Base-by-base conservation (phyloP, 2,329 filamentous ascomycete genomes). In the Ceratocystis cubensis region DNA sequence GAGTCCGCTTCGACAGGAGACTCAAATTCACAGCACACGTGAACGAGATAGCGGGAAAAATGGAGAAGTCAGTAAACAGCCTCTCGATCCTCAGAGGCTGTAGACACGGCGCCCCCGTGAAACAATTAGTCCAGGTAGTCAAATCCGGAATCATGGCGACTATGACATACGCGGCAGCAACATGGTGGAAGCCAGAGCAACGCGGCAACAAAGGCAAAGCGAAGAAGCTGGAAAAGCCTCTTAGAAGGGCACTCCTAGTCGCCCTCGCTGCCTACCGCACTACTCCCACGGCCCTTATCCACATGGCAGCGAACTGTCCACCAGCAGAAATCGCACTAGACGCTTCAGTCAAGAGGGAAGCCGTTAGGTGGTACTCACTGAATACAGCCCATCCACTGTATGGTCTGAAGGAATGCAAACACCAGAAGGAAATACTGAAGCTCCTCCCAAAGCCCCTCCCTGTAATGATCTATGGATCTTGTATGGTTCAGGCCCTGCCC, bases 371-470 rank as follows among this genome's bases (percentile, higher is more conserved):
- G 20, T 15, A 64, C 13, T 50, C 20, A 2, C 62, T 64, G n/a
- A 45, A 50, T 20, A 13, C 6, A n/a, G 41, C 13, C 7, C 45
- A 64, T 45, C 62, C 44, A 1, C 13, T 20, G n/a, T 8, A 48
- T 2, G 45, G 15, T 2, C 20, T 17, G 4, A n/a, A 48, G 13
- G 17, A 50, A 1, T 22, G n/a, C n/a, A 15, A 15, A 8, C 20
- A 64, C 17, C 13, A 46, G 20, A 64, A 25, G 28, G 41, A 28
- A 13, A 64, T 64, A 5, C 44, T 46, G 13, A 10, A 25, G 62
- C 62, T 64, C 25, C 44, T 64, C 5, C 62, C 62, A 5, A 46
- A 10, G 13, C 62, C 44, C n/a, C 62, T 64, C 25, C 25, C 25
- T 5, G 22, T 22, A 22, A 22, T 22, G 22, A 22, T 22, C 22